Percentiles rank a stretch among this genome's conserved stretches.
phyloP scores from a whole-genome alignment of 106 monocot genomes.

The Alisma plantagoaquatica region DNA sequence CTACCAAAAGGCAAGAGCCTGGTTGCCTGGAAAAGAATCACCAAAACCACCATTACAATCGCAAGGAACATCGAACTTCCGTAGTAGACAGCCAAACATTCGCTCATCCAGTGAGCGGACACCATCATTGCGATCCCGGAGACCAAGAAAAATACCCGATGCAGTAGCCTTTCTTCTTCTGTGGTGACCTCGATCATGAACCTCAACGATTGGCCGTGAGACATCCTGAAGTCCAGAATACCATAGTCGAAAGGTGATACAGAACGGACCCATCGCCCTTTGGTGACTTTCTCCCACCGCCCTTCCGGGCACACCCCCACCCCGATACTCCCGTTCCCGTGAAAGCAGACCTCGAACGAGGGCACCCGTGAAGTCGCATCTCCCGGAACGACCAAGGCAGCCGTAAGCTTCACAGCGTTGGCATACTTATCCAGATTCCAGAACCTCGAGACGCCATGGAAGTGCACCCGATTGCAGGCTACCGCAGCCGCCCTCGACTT shows the following conservation, averaged over 20 bases:
- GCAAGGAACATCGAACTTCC: conserved; percentile 83
- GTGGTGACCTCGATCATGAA: conserved; percentile 57
- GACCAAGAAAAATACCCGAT: conserved; percentile 59
- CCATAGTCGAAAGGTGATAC: conserved; percentile 50
- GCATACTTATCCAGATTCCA: conserved; percentile 38
- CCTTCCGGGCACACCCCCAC: conserved; percentile 55
- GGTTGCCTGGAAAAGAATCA: conserved; percentile 91
- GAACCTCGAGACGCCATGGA: conserved; percentile 51
- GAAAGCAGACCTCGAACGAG: conserved; percentile 67
- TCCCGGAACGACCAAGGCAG: conserved; percentile 16
- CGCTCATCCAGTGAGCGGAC: conserved; percentile 45
- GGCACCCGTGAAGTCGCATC: conserved; percentile 42
- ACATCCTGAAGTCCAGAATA: conserved; percentile 57
- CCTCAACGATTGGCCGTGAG: conserved; percentile 30
- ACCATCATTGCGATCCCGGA: conserved; percentile 62
- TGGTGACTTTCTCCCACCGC: conserved; percentile 59
- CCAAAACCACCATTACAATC: conserved; percentile 62
- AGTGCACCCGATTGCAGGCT: conserved; percentile 41
- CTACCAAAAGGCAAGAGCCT: conserved; percentile 58
- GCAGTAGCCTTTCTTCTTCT: conserved; percentile 45
- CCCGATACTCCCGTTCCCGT: conserved; percentile 58
- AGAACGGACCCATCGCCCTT: conserved; percentile 40
- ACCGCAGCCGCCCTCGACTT: conserved; percentile 33
- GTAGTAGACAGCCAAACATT: conserved; percentile 79
- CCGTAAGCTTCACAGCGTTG: conserved; percentile 45